Evolutionary conservation across 2,329 filamentous ascomycete species (phyloP).

Genomic region (Graphiopsis chlorocephala): DNA sequence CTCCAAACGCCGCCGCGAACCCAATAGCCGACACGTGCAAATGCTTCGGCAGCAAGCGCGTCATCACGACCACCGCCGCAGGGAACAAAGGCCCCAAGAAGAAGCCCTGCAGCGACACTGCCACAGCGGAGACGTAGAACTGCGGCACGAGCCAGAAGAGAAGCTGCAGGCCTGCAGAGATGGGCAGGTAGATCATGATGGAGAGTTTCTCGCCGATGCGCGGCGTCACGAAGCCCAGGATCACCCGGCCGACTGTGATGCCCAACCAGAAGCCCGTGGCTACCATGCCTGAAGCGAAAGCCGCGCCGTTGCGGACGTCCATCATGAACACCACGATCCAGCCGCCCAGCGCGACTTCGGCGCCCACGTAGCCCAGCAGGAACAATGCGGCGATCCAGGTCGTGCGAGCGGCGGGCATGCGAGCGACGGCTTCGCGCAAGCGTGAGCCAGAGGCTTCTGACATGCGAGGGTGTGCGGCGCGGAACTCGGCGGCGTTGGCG

Average conservation of each 20-base stretch:
- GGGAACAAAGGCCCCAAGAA: conserved; percentile 79
- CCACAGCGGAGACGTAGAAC: conserved; percentile 70
- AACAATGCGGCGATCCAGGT: conserved; percentile 75
- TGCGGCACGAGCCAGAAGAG: conserved; percentile 79
- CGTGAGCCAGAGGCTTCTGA: conserved; percentile 46
- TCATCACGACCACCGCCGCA: conserved; percentile 68
- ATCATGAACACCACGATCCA: conserved; percentile 90
- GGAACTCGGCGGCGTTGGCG: conserved; percentile 58
- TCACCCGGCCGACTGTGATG: conserved; percentile 69
- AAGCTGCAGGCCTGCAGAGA: conserved; percentile 64
- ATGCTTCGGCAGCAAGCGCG: conserved; percentile 69
- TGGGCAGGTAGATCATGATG: conserved; percentile 59
- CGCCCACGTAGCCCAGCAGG: conserved; percentile 74
- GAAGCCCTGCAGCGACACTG: conserved; percentile 71
- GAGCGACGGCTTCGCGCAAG: conserved; percentile 51
- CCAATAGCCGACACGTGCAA: conserved; percentile 78
- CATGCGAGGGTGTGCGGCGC: conserved; percentile 48
- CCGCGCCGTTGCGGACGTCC: conserved; percentile 64
- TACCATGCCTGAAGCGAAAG: conserved; percentile 71
- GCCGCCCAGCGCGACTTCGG: conserved; percentile 72
- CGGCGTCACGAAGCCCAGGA: conserved; percentile 74
- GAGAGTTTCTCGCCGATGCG: conserved; percentile 66
- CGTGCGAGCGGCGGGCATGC: conserved; percentile 48
- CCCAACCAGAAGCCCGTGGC: conserved; percentile 84
- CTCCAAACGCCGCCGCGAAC: conserved; percentile 75